Evolutionary conservation across 495 filamentous ascomycete species (phyloP), one percentile per base, ranked within the genome.

Genomic region (Penicillium samsonianum): DNA sequence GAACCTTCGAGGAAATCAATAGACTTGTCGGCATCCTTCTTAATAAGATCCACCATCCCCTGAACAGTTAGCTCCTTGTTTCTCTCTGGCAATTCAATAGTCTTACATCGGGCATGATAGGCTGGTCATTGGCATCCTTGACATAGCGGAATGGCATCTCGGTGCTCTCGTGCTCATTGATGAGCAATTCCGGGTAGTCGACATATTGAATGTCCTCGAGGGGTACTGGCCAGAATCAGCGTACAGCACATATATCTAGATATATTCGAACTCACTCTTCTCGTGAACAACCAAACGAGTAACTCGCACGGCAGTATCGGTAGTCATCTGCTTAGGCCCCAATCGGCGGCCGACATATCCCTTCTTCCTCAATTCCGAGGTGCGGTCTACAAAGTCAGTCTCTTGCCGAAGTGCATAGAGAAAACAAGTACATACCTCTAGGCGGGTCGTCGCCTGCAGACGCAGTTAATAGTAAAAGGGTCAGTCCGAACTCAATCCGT

Each of bases 81-180:
- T 35, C 19, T 19, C 30, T 20, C 10, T 23, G 12, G n/a, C 33
- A 50, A 40, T 42, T 10, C 26, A 16, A 47, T 38, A 28, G 45
- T 25, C 83, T 70, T 75, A 94, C 93, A 75, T 87, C 78, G 30
- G 94, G 94, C 92, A 98, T 96, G 33, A 96, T 82, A 8, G 90
- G 90, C 62, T 87, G 77, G 22, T 88, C 91, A 55, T 90, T 78
- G 7, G 80, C 72, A 45, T 79, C 87, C 65, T 82, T 88, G 22
- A 98, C 91, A 69, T 98, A 98, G 50, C 93, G 89, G 73, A 98
- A 98, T 0, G 94, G 94, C 94, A 98, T 98, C 69, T 95, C 80
- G 1, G 90, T 95, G 63, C 89, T 90, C 70, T 98, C 94, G 68
- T 96, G 85, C 67, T 93, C 87, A 73, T 88, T 91, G 69, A 98